These are phyloP conservation scores for Pezicula rhizophila DNA, from an alignment of 2,329 filamentous ascomycete species.

Conservation along the genomic window DNA sequence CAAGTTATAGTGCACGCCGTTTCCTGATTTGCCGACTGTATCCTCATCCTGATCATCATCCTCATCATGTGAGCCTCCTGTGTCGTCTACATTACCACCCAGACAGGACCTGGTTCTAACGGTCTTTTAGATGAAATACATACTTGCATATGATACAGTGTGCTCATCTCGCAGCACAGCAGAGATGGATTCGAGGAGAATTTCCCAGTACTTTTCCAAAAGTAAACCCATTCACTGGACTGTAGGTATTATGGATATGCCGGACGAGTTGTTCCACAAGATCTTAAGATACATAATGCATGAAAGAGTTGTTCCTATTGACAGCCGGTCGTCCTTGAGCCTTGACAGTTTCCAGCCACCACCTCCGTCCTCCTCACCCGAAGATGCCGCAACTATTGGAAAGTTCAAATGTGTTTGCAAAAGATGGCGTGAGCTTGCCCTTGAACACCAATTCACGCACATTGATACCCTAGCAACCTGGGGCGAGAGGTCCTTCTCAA, in stretches of 20 bases:
- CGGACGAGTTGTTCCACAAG: slow-evolving; percentile 37
- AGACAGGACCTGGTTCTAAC: too few species aligned
- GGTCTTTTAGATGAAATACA: too few species aligned
- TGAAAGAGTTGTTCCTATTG: slow-evolving; percentile 41
- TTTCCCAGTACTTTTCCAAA: too few species aligned
- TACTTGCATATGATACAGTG: too few species aligned
- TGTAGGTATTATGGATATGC: background rate
- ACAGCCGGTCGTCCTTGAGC: slow-evolving; percentile 42
- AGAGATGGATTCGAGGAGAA: too few species aligned
- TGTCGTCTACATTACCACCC: too few species aligned
- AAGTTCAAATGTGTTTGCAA: slow-evolving; percentile 41
- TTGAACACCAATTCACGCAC: slow-evolving; percentile 45
- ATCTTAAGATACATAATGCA: slow-evolving; percentile 45
- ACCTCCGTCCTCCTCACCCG: slow-evolving; percentile 16
- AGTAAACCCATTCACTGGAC: background rate
- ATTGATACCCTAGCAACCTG: slow-evolving; percentile 43
- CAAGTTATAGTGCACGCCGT: too few species aligned
- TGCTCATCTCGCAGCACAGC: too few species aligned
- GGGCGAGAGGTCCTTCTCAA: slow-evolving; percentile 35
- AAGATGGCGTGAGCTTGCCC: slow-evolving; percentile 42
- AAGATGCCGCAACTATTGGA: slow-evolving; percentile 30
- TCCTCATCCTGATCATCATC: too few species aligned
- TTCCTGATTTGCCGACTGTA: too few species aligned
- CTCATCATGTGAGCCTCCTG: too few species aligned
- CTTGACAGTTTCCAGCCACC: slow-evolving; percentile 43